Evolutionary conservation across 164 flowering plant genomes (phyloP).

Genomic region (Sedum album): DNA sequence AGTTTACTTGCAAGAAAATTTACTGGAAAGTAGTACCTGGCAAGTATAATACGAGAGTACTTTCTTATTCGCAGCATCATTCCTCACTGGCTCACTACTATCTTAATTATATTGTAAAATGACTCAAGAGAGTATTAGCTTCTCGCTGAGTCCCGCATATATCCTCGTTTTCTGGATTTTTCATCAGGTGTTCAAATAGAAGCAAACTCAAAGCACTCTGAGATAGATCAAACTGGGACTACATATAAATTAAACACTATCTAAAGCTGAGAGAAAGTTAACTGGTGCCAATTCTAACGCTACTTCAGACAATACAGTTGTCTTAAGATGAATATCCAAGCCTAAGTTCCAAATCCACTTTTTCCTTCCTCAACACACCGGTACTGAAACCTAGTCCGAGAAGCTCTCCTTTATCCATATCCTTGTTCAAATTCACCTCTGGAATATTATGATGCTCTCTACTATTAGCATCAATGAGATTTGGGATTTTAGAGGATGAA

Average conservation of each 20-base stretch:
- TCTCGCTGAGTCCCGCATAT: neutral
- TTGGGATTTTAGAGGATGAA: neutral
- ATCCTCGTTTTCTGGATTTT: neutral
- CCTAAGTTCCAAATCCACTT: constrained; percentile 6
- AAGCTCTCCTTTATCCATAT: neutral
- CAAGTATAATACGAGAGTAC: neutral
- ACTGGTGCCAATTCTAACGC: neutral
- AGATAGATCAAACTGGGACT: neutral
- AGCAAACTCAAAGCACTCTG: neutral
- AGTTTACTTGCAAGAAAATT: neutral
- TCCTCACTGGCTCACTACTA: neutral
- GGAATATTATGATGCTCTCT: neutral
- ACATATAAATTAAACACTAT: neutral
- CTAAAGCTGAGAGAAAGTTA: neutral
- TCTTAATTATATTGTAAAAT: too few relatives aligned
- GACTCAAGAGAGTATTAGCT: neutral
- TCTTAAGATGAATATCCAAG: constrained; percentile 1
- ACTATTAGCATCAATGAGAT: neutral
- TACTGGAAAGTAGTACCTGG: neutral
- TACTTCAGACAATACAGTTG: neutral
- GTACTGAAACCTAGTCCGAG: neutral
- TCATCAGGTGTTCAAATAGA: neutral
- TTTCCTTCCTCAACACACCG: neutral
- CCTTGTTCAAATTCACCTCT: neutral
- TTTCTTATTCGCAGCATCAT: neutral